Evolutionary conservation across 2,329 filamentous ascomycete genomes (phyloP).

Genomic region (Aspergillus eucalypticola): DNA sequence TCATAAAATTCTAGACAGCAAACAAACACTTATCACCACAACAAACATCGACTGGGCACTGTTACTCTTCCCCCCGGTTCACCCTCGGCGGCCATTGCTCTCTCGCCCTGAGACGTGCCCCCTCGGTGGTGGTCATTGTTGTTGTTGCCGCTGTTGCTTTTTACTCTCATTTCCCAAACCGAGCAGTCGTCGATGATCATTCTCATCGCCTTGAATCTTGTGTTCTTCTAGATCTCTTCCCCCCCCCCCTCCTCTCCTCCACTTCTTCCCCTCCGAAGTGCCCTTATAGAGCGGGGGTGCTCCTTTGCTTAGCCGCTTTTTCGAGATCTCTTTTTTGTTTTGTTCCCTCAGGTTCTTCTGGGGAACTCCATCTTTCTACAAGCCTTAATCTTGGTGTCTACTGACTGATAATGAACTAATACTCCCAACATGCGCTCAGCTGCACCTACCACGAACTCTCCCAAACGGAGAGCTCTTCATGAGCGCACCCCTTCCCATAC

Average conservation of each 20-base stretch:
- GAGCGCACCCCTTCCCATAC: slow-evolving; percentile 49
- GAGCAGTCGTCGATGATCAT: slow-evolving; percentile 12
- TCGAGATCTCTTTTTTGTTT: slow-evolving; percentile 8
- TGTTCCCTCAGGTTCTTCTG: slow-evolving; percentile 3
- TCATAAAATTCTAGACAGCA: slow-evolving; percentile 24
- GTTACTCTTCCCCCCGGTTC: neutral
- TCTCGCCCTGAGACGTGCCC: neutral
- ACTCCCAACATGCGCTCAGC: slow-evolving; percentile 36
- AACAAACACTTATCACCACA: slow-evolving; percentile 10
- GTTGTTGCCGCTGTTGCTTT: neutral
- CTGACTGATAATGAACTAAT: slow-evolving; percentile 36
- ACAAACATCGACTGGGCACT: slow-evolving; percentile 20
- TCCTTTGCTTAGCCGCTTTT: slow-evolving; percentile 6
- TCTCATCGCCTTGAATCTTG: slow-evolving; percentile 12
- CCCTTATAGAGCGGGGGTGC: slow-evolving; percentile 11
- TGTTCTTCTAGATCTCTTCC: slow-evolving; percentile 6
- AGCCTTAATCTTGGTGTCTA: slow-evolving; percentile 14
- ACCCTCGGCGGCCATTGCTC: slow-evolving; percentile 11
- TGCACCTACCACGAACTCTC: slow-evolving; percentile 31
- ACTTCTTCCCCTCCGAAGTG: slow-evolving; percentile 6
- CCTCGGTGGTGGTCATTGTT: too few species aligned
- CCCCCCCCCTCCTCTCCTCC: neutral
- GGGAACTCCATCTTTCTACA: slow-evolving; percentile 8
- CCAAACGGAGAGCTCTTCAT: slow-evolving; percentile 46
- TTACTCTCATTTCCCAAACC: slow-evolving; percentile 1